Conservation (phyloP, 2,329 filamentous ascomycete species). For the Trichoderma sp. region DNA sequence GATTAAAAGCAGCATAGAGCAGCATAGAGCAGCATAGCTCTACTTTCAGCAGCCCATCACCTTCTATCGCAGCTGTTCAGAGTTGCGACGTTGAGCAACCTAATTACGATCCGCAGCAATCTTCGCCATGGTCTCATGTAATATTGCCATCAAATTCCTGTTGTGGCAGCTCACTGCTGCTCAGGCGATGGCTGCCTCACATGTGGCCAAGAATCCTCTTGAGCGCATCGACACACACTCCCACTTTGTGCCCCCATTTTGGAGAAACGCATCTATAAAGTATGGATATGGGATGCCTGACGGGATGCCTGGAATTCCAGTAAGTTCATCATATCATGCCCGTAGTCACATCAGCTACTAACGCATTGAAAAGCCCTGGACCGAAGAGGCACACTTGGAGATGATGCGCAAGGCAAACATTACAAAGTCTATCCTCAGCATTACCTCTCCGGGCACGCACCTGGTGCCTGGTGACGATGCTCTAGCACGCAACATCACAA, state of each 20-base stretch:
- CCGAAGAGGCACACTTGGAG: constrained; percentile 41
- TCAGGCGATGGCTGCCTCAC: background rate
- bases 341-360: background rate
- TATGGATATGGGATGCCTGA: constrained; percentile 44
- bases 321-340: constrained; percentile 16
- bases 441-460: constrained; percentile 51
- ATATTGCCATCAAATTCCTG: background rate
- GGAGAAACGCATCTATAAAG: constrained; percentile 37
- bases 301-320: constrained; percentile 47
- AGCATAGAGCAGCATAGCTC: no score
- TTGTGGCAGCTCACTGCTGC: background rate
- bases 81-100: background rate
- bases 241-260: constrained; percentile 44
- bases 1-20: background rate
- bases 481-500: constrained; percentile 26
- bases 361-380: constrained; percentile 39
- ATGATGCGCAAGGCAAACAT: constrained; percentile 51
- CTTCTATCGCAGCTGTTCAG: background rate
- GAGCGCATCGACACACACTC: constrained; percentile 43
- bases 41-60: no score
- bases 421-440: constrained; percentile 50
- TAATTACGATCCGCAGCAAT: background rate
- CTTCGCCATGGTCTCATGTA: background rate
- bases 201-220: background rate
- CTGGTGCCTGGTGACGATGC: constrained; percentile 35